Evolutionary conservation across 306 rosid genomes (phyloP).

Genomic region (Ochetophila trinervis): DNA sequence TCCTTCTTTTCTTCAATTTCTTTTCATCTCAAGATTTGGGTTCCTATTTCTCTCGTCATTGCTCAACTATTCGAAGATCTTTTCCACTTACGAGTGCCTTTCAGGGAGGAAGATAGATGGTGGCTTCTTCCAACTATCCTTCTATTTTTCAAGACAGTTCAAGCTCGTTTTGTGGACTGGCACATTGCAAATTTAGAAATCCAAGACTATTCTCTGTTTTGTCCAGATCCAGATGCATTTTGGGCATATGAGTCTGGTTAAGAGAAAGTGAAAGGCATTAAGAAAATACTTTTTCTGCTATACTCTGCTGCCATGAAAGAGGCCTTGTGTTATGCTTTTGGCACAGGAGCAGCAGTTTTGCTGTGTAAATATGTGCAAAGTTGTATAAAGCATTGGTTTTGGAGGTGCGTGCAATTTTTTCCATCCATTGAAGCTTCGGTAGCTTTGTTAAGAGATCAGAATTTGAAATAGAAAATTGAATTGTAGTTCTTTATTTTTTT

Average conservation of each 20-base stretch:
- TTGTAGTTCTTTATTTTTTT: neutral
- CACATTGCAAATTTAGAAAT: constrained; percentile 90
- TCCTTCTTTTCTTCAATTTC: neutral
- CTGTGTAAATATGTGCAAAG: constrained; percentile 49
- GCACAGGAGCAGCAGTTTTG: constrained; percentile 28
- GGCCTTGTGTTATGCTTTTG: constrained; percentile 23
- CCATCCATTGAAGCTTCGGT: constrained; percentile 27
- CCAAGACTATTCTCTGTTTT: constrained; percentile 72
- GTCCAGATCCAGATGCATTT: constrained; percentile 87
- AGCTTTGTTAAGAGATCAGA: constrained; percentile 2
- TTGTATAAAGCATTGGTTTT: constrained; percentile 43
- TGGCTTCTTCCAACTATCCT: constrained; percentile 91
- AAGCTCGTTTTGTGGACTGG: constrained; percentile 85
- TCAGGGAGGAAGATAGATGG: constrained; percentile 88
- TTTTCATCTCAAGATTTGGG: neutral
- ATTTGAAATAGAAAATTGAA: neutral
- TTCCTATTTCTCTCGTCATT: neutral
- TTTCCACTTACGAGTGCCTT: constrained; percentile 26
- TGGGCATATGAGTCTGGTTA: constrained; percentile 87
- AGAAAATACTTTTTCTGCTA: neutral
- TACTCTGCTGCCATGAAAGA: constrained; percentile 13
- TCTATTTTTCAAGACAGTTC: constrained; percentile 64
- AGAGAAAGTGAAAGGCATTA: constrained; percentile 13
- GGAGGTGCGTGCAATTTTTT: constrained; percentile 36
- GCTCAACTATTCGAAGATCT: neutral